phyloP scores from a whole-genome alignment of 2,329 filamentous ascomycete species.

The Didymellaceae sp. region DNA sequence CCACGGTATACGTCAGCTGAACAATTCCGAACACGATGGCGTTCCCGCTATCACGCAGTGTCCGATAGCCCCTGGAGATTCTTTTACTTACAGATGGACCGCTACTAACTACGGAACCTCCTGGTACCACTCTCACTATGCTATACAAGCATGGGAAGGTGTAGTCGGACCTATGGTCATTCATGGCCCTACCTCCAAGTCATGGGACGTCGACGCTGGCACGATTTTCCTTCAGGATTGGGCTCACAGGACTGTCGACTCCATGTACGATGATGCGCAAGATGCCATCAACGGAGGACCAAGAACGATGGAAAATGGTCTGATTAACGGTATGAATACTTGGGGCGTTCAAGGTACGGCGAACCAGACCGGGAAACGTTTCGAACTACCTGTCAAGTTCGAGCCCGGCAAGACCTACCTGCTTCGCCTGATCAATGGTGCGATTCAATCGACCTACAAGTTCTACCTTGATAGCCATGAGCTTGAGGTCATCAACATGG shows the following conservation, averaged over 20 bases:
- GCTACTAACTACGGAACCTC: conserved; percentile 62
- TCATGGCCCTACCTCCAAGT: conserved; percentile 30
- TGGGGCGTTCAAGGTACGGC: conserved; percentile 16
- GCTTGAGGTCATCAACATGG: conserved; percentile 46
- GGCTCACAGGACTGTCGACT: conserved; percentile 45
- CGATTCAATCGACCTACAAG: conserved; percentile 47
- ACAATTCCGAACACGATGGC: conserved; percentile 74
- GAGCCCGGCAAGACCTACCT: conserved; percentile 45
- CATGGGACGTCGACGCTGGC: conserved; percentile 47
- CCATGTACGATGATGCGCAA: conserved; percentile 34
- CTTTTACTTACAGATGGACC: conserved; percentile 53
- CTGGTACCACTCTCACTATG: conserved; percentile 69
- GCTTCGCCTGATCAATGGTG: conserved; percentile 19
- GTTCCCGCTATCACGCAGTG: conserved; percentile 74
- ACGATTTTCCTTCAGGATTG: conserved; percentile 45
- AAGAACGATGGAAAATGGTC: conserved; percentile 20
- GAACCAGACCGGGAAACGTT: background rate
- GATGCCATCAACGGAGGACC: conserved; percentile 24
- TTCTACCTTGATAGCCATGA: conserved; percentile 49
- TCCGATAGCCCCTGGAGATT: conserved; percentile 53
- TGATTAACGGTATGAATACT: conserved; percentile 28
- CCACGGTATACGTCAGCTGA: conserved; percentile 55
- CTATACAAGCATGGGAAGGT: conserved; percentile 53
- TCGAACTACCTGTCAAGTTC: conserved; percentile 20
- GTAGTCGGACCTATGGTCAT: conserved; percentile 48